Evolutionary conservation across 1,139 yeast genomes (phyloP).

Genomic region (Candida smagusa): DNA sequence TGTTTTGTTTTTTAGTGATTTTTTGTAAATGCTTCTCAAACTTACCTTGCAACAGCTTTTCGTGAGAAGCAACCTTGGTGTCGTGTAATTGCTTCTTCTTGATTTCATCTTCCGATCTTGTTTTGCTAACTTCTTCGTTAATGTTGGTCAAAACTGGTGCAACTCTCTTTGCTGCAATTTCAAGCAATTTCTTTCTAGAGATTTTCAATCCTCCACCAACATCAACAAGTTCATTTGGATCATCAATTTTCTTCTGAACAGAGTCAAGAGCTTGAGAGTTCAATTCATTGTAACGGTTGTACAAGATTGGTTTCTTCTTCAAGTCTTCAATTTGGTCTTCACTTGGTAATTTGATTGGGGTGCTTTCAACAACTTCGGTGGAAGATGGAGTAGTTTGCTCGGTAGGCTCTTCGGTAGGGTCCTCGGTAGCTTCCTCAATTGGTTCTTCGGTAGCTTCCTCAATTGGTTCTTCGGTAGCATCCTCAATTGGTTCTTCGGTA

Average conservation of each 20-base stretch:
- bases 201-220: slow-evolving; percentile 54
- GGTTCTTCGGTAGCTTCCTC: slow-evolving; percentile 11
- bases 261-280: slow-evolving; percentile 49
- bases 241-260: slow-evolving; percentile 43
- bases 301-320: slow-evolving; percentile 47
- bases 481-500: slow-evolving; percentile 6
- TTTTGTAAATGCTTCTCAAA: slow-evolving; percentile 40
- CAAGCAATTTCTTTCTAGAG: slow-evolving; percentile 55
- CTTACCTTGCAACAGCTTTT: slow-evolving; percentile 39
- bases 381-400: slow-evolving; percentile 11
- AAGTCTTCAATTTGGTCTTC: slow-evolving; percentile 41
- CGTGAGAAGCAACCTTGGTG: slow-evolving; percentile 39
- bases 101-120: slow-evolving; percentile 46
- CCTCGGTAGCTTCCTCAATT: slow-evolving; percentile 8
- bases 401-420: slow-evolving; percentile 8
- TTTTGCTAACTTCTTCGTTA: slow-evolving; percentile 48
- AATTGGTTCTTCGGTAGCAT: slow-evolving; percentile 8
- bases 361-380: slow-evolving; percentile 29
- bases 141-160: slow-evolving; percentile 53
- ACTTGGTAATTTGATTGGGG: slow-evolving; percentile 32
- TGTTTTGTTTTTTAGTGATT: slow-evolving; percentile 39
- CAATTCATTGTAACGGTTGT: slow-evolving; percentile 47
- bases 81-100: slow-evolving; percentile 40
- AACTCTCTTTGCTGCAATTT: slow-evolving; percentile 54
- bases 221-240: slow-evolving; percentile 49